A percentile compares a stretch with the other conserved stretches of the same genome.
phyloP scores from a whole-genome alignment of 257 asterid genomes.

The Primulina huaijiensis region DNA sequence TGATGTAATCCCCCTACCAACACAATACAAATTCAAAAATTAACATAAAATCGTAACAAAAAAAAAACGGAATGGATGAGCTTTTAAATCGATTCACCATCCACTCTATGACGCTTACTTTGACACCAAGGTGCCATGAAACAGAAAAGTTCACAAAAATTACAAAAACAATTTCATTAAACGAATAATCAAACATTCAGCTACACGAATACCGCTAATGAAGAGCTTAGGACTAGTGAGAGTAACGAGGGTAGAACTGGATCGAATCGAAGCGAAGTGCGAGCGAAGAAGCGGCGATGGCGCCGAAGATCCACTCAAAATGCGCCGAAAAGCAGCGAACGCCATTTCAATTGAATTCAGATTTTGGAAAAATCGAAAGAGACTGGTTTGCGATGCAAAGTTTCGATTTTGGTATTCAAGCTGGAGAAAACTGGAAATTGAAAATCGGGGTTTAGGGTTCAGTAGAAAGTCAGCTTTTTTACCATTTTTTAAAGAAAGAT shows the following conservation, averaged over 20 bases:
- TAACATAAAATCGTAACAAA: conserved; percentile 1
- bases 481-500: conserved; percentile 19
- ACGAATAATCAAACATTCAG: neutral
- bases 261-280: conserved; percentile 55
- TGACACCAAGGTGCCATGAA: neutral
- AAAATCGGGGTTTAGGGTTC: neutral
- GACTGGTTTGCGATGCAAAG: neutral
- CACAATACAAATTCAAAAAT: neutral
- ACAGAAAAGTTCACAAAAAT: neutral
- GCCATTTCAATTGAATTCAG: conserved; percentile 44
- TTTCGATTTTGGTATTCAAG: neutral
- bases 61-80: neutral
- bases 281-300: conserved; percentile 42
- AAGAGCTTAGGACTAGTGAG: conserved; percentile 87
- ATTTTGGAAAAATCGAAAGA: neutral
- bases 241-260: conserved; percentile 68
- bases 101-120: neutral
- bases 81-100: neutral
- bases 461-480: neutral
- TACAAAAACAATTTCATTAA: neutral
- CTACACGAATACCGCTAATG: conserved; percentile 57
- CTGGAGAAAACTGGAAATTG: no score
- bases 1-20: neutral
- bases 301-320: conserved; percentile 43
- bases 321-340: conserved; percentile 55